Base-by-base conservation (phyloP, 352 stramenopile species). In the Phytophthora europaea region DNA sequence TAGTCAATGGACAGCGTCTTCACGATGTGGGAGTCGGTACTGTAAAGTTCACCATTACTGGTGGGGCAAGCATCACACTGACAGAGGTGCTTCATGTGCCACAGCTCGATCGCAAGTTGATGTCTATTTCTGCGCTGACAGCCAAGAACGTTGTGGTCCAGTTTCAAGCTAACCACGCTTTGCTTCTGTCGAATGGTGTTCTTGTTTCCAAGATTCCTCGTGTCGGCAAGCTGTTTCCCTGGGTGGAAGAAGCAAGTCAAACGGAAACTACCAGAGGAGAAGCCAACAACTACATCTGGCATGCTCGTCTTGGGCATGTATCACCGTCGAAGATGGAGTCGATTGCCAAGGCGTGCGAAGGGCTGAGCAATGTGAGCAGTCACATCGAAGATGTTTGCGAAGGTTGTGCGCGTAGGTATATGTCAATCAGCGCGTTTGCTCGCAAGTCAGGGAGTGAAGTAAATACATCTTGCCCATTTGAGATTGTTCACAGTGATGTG, bases 1-100 rank as follows among this genome's bases (percentile, higher is more conserved):
- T 76, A 9, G 72, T 50, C 2, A 71, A 64, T 60, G 72, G 67
- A 10, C 62, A 79, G 15, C 48, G 54, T 10, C 16, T 79, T 20
- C 10, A 9, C 13, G 72, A 61, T 38, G 45, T 15, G 13, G 61
- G 53, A 23, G 28, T 50, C 16, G 72, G 72, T 16, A 50, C 47
- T n/a, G 59, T 76, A 22, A 51, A 51, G 16, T 22, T 51, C 18
- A 51, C 18, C 43, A 51, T 51, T 4, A 22, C 13, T 23, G 43
- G 18, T 51, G 43, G 43, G 18, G 43, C 18, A 22, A 51, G 18
- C 15, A 22, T 51, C 6, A 51, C 43, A 51, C 43, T 51, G 13
- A 51, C 16, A 22, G 43, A 51, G 13, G 43, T 51, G 43, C 43
- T 51, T n/a, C 18, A 23, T 51, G 43, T 51, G 13, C 43, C 43